These are phyloP conservation scores for Fusarium palustre DNA, from an alignment of 2,329 filamentous ascomycete genomes.

Conservation along the genomic window DNA sequence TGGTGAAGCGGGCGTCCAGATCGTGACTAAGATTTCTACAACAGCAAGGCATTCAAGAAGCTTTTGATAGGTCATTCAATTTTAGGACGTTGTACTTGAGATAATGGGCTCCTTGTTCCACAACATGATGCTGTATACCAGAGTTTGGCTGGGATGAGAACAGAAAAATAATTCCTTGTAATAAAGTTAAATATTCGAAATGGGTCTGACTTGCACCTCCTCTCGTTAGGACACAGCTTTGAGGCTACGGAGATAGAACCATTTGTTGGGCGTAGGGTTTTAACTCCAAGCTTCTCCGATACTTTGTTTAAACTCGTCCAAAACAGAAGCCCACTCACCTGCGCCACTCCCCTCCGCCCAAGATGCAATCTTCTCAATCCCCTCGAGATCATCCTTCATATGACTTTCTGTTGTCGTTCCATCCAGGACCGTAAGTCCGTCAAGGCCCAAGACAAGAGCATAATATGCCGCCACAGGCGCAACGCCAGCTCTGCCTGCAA, in stretches of 20 bases:
- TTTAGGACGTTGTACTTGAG: neutral
- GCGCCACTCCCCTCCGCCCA: conserved; percentile 60
- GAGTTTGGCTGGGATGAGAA: neutral
- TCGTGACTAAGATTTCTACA: neutral
- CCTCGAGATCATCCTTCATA: conserved; percentile 63
- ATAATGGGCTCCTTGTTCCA: neutral
- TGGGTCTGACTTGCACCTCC: neutral
- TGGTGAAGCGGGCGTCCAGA: neutral
- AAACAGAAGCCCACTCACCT: conserved; percentile 61
- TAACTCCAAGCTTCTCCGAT: conserved; percentile 42
- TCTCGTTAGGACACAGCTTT: neutral
- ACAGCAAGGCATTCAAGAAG: neutral
- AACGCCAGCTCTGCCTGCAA: conserved; percentile 60
- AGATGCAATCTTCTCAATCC: conserved; percentile 54
- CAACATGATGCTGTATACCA: neutral
- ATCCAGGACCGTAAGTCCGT: conserved; percentile 57
- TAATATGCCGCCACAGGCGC: conserved; percentile 59
- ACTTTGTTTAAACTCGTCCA: conserved; percentile 60
- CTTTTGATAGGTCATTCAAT: neutral
- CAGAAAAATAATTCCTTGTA: neutral
- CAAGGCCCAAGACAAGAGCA: conserved; percentile 61
- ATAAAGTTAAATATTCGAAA: neutral
- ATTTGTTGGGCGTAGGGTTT: neutral
- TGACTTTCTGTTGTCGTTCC: conserved; percentile 60
- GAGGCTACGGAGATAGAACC: neutral